phyloP scores from a whole-genome alignment of 2,329 filamentous ascomycete species.

The Aspergillus floridensis region DNA sequence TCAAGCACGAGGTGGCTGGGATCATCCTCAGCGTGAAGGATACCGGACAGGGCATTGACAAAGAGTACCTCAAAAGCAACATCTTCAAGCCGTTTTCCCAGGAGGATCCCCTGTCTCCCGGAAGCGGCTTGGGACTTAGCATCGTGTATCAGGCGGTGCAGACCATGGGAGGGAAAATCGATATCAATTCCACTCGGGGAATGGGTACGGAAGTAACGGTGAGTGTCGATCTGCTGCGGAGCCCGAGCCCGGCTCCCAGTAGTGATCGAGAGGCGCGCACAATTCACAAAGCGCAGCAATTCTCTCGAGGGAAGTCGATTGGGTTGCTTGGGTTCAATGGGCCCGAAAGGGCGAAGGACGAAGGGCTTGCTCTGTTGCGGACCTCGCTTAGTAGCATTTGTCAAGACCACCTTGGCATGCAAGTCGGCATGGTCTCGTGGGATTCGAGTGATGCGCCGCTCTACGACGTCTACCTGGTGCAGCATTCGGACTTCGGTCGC shows the following conservation, averaged over 20 bases:
- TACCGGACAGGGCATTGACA: constrained; percentile 31
- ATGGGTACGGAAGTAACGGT: constrained; percentile 24
- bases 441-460: neutral
- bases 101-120: constrained; percentile 54
- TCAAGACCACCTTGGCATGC: constrained; percentile 3
- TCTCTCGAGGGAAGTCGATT: constrained; percentile 15
- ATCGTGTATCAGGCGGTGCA: constrained; percentile 49
- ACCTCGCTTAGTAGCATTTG: constrained; percentile 23
- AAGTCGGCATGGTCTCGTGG: neutral
- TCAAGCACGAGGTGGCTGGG: constrained; percentile 3
- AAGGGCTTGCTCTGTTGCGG: constrained; percentile 7
- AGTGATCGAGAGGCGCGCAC: neutral
- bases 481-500: constrained; percentile 25
- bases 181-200: constrained; percentile 24
- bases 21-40: constrained; percentile 27
- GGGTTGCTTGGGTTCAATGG: constrained; percentile 22
- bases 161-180: constrained; percentile 27
- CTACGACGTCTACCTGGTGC: constrained; percentile 24
- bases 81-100: constrained; percentile 60
- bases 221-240: constrained; percentile 1
- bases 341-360: neutral
- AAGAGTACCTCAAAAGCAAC: constrained; percentile 23
- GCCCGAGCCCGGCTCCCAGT: neutral
- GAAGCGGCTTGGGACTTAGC: constrained; percentile 60
- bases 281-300: neutral